Evolutionary conservation across 192 early-diverging fungal species (phyloP).

Genomic region (Diversispora eburnea): DNA sequence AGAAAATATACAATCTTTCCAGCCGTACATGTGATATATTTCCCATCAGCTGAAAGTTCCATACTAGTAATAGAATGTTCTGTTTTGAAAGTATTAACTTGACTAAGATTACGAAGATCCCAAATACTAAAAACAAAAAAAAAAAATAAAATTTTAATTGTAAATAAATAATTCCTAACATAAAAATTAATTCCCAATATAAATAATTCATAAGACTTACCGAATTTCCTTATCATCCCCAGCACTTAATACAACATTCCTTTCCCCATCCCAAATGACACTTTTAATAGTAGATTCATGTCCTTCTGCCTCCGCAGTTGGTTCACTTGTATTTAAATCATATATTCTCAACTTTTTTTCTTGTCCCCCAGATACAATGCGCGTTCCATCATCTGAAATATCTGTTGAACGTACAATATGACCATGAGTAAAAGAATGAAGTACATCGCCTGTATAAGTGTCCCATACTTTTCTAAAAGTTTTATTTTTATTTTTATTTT

Average conservation of each 20-base stretch:
- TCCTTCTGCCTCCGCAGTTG: slow-evolving; percentile 45
- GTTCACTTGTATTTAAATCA: slow-evolving; percentile 60
- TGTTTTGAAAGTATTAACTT: slow-evolving; percentile 61
- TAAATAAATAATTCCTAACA: background rate
- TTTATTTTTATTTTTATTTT: too few relatives aligned
- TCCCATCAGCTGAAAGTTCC: slow-evolving; percentile 69
- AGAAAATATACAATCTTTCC: slow-evolving; percentile 73
- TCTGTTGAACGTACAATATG: slow-evolving; percentile 87
- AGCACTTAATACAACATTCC: slow-evolving; percentile 56
- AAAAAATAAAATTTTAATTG: background rate
- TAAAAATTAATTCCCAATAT: background rate
- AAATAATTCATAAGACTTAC: slow-evolving; percentile 24
- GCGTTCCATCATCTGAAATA: slow-evolving; percentile 65
- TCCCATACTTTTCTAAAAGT: slow-evolving; percentile 75
- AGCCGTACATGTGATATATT: slow-evolving; percentile 72
- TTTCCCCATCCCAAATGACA: slow-evolving; percentile 59
- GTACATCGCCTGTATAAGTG: slow-evolving; percentile 69
- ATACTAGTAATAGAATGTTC: slow-evolving; percentile 67
- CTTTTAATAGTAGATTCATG: slow-evolving; percentile 59
- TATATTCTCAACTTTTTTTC: slow-evolving; percentile 82
- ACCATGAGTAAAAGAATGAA: slow-evolving; percentile 67
- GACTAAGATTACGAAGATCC: slow-evolving; percentile 67
- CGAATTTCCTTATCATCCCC: slow-evolving; percentile 56
- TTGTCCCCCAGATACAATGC: slow-evolving; percentile 76
- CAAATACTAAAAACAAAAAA: slow-evolving; percentile 45